Percentiles rank a stretch among this genome's conserved stretches.
phyloP scores from a whole-genome alignment of 1,139 yeast genomes.

The Pichia sp. region DNA sequence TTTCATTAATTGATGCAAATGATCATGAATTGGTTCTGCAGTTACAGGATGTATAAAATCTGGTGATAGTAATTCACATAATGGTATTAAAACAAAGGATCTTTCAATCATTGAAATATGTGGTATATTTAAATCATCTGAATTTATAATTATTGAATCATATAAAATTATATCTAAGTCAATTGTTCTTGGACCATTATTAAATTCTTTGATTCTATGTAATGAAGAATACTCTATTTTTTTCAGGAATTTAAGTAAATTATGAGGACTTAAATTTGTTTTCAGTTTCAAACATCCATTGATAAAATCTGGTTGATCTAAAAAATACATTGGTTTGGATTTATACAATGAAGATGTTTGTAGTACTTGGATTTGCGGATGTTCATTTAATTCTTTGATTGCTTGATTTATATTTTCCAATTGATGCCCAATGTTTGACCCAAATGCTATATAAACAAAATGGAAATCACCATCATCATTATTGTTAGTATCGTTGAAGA shows the following conservation, averaged over 20 bases:
- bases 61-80: constrained; percentile 71
- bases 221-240: constrained; percentile 69
- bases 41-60: constrained; percentile 69
- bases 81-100: constrained; percentile 82
- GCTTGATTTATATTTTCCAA: constrained; percentile 57
- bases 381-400: constrained; percentile 38
- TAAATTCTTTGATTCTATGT: constrained; percentile 67
- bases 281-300: constrained; percentile 76
- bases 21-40: constrained; percentile 70
- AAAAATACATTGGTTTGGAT: constrained; percentile 87
- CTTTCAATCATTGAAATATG: constrained; percentile 86
- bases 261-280: constrained; percentile 53
- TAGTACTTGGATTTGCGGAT: constrained; percentile 37
- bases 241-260: constrained; percentile 56
- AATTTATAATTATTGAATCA: constrained; percentile 51
- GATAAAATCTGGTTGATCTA: constrained; percentile 73
- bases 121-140: constrained; percentile 63
- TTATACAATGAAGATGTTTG: constrained; percentile 74
- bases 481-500: not conserved
- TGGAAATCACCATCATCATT: constrained; percentile 32
- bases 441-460: constrained; percentile 75
- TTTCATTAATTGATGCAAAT: constrained; percentile 48
- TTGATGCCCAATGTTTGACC: constrained; percentile 78
- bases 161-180: constrained; percentile 83
- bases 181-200: constrained; percentile 87